Conservation (phyloP, 768 basidiomycete genomes). For the Suillus decipiens region DNA sequence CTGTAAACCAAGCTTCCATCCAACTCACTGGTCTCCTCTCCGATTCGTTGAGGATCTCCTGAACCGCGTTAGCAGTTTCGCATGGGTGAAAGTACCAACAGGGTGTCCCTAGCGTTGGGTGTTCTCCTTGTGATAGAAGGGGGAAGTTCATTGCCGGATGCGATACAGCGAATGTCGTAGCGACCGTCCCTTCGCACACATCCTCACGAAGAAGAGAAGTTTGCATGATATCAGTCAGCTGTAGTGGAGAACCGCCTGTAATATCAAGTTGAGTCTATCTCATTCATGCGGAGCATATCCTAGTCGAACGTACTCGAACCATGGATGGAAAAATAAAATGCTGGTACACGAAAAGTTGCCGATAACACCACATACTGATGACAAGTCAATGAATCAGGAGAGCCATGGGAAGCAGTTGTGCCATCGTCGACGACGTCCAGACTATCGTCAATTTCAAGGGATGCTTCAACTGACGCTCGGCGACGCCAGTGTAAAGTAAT, state of each 20-base stretch:
- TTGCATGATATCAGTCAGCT: conserved; percentile 53
- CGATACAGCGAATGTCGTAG: conserved; percentile 57
- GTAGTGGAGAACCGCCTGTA: conserved; percentile 65
- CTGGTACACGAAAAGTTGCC: conserved; percentile 77
- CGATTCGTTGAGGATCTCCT: conserved; percentile 64
- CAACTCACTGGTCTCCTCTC: conserved; percentile 33
- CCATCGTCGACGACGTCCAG: conserved; percentile 37
- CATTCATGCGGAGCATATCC: conserved; percentile 3
- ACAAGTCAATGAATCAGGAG: conserved; percentile 42
- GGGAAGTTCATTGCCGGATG: conserved; percentile 61
- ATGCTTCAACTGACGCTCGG: conserved; percentile 5
- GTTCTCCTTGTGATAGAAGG: conserved; percentile 83
- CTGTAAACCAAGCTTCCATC: conserved; percentile 79
- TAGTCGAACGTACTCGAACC: conserved; percentile 58
- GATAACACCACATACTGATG: conserved; percentile 77
- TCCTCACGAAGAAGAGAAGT: conserved; percentile 61
- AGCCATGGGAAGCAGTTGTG: conserved; percentile 32
- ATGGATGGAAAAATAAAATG: conserved; percentile 79
- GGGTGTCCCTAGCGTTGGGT: conserved; percentile 71
- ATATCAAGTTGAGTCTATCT: conserved; percentile 15
- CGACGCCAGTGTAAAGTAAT: conserved; percentile 24
- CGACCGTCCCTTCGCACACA: conserved; percentile 43
- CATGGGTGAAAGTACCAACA: conserved; percentile 92
- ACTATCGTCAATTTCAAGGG: conserved; percentile 16
- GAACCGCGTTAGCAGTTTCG: conserved; percentile 64